phyloP scores from a whole-genome alignment of 2,329 filamentous ascomycete genomes.

The Myriangium duriaei region DNA sequence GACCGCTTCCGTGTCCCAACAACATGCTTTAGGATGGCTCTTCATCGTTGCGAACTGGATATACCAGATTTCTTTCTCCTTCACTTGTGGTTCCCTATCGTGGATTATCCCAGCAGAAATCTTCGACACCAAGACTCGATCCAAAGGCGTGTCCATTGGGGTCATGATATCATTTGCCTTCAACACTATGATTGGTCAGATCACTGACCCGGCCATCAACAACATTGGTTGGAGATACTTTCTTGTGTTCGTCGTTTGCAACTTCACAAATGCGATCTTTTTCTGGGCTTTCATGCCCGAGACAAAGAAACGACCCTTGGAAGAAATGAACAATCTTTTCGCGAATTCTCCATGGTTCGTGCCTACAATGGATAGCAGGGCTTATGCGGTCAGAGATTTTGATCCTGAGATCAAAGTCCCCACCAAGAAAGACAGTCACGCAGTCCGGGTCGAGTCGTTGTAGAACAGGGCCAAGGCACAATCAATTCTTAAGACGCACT shows the following conservation, averaged over 20 bases:
- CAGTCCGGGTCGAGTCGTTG: no score
- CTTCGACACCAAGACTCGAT: slow-evolving; percentile 62
- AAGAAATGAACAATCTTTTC: slow-evolving; percentile 19
- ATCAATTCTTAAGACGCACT: no score
- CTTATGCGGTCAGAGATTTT: background rate
- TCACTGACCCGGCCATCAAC: slow-evolving; percentile 16
- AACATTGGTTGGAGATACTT: slow-evolving; percentile 18
- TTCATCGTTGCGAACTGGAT: slow-evolving; percentile 69
- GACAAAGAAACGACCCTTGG: slow-evolving; percentile 46
- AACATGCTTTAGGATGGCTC: background rate
- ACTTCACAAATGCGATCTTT: slow-evolving; percentile 18
- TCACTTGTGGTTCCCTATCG: slow-evolving; percentile 55
- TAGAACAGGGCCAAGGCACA: no score
- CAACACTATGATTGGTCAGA: slow-evolving; percentile 20
- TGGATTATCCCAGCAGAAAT: slow-evolving; percentile 53
- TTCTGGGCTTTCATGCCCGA: slow-evolving; percentile 58
- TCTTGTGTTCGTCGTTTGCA: slow-evolving; percentile 19
- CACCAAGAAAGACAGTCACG: no score
- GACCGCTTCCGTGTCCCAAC: background rate
- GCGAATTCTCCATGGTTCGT: slow-evolving; percentile 15
- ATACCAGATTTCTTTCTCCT: slow-evolving; percentile 66
- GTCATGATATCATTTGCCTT: slow-evolving; percentile 43
- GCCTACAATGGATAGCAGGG: slow-evolving; percentile 6
- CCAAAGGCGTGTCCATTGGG: slow-evolving; percentile 61
- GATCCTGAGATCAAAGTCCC: no score